A percentile compares a stretch with the other conserved stretches of the same genome.
Conservation (phyloP, 2,329 filamentous ascomycete species). For the Tolypocladium paradoxum region DNA sequence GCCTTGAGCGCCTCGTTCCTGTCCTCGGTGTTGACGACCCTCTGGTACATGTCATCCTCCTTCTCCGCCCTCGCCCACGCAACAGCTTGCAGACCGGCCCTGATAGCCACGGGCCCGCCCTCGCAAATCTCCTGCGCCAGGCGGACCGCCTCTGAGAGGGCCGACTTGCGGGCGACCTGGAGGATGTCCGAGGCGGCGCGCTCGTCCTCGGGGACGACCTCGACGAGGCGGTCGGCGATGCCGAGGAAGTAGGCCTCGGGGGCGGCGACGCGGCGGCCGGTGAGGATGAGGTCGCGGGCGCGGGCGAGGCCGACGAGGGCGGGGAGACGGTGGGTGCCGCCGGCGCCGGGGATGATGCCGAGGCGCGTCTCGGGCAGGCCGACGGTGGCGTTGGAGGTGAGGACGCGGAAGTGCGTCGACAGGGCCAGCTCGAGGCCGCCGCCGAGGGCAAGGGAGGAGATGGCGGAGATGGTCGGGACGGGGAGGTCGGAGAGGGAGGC, state of each 20-base stretch:
- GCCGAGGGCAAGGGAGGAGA: slow-evolving; percentile 78
- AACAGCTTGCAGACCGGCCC: slow-evolving; percentile 71
- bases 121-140: slow-evolving; percentile 80
- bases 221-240: slow-evolving; percentile 79
- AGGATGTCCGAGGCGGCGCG: slow-evolving; percentile 33
- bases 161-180: slow-evolving; percentile 51
- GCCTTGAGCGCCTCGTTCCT: slow-evolving; percentile 78
- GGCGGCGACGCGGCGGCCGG: slow-evolving; percentile 72
- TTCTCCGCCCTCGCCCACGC: slow-evolving; percentile 59
- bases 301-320: slow-evolving; percentile 67
- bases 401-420: slow-evolving; percentile 78
- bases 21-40: slow-evolving; percentile 76
- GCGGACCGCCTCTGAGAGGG: slow-evolving; percentile 64
- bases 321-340: slow-evolving; percentile 82
- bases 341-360: slow-evolving; percentile 89
- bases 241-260: slow-evolving; percentile 87
- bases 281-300: slow-evolving; percentile 84
- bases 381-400: slow-evolving; percentile 66
- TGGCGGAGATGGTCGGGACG: slow-evolving; percentile 81
- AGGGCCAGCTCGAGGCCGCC: slow-evolving; percentile 91
- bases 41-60: slow-evolving; percentile 82
- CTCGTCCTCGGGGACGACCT: slow-evolving; percentile 53
- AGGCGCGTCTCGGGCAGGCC: slow-evolving; percentile 86
- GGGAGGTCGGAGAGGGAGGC: slow-evolving; percentile 61
- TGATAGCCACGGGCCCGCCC: slow-evolving; percentile 74